These are phyloP conservation scores for Cyphellophora attinorum DNA, from an alignment of 2,329 filamentous ascomycete genomes.

Conservation along the genomic window DNA sequence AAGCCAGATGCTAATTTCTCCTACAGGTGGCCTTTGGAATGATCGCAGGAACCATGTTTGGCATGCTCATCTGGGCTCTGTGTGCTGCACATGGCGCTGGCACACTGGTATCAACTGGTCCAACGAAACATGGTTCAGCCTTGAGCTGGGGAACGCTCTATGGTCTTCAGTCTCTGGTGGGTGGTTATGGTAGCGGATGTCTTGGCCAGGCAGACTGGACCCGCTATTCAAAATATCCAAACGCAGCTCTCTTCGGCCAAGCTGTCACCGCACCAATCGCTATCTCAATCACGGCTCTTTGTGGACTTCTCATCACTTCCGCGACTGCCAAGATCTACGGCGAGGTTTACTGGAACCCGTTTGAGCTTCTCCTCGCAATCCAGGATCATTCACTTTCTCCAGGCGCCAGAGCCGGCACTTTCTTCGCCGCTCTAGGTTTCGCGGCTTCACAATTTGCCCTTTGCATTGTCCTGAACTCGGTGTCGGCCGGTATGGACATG, in stretches of 20 bases:
- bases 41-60: not conserved
- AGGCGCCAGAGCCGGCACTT: not conserved
- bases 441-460: not conserved
- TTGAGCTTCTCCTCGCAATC: not conserved
- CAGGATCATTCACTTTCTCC: not conserved
- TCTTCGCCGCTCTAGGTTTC: not conserved
- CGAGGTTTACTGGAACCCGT: not conserved
- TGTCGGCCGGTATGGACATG: not conserved
- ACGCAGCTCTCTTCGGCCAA: not conserved
- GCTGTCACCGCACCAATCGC: not conserved
- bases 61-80: not conserved
- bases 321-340: not conserved
- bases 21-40: too few species aligned
- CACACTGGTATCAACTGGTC: too few species aligned
- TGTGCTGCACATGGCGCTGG: not conserved
- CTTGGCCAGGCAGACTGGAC: not conserved
- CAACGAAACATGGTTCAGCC: too few species aligned
- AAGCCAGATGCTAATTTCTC: too few species aligned
- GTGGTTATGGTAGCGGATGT: too few species aligned
- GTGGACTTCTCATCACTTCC: not conserved
- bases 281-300: not conserved
- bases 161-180: too few species aligned
- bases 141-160: too few species aligned
- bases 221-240: not conserved
- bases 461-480: not conserved